phyloP scores from a whole-genome alignment of 192 early-diverging fungal species.

The Diversispora epigaea region DNA sequence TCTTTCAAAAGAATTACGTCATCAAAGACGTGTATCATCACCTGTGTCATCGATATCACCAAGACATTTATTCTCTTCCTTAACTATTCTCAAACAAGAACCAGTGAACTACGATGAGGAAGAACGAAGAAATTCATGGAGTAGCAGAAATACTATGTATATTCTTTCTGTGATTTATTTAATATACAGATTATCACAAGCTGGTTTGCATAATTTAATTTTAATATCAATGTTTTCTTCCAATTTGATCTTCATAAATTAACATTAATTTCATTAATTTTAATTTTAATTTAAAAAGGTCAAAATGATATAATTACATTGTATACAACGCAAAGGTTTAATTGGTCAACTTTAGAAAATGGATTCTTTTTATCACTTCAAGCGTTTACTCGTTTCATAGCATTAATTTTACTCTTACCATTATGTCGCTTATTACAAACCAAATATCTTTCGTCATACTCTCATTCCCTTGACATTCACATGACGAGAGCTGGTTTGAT shows the following conservation, averaged over 20 bases:
- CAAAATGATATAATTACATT: slow-evolving; percentile 27
- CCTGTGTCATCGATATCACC: neutral
- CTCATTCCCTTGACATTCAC: slow-evolving; percentile 43
- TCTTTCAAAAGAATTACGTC: neutral
- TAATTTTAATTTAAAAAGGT: slow-evolving; percentile 15
- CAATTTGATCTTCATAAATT: neutral
- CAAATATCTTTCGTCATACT: neutral
- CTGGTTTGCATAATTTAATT: neutral
- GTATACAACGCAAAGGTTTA: slow-evolving; percentile 21
- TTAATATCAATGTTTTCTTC: neutral
- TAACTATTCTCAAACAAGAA: neutral
- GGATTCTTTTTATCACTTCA: slow-evolving; percentile 18
- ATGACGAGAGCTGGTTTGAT: slow-evolving; percentile 42
- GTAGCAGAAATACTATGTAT: slow-evolving; percentile 11
- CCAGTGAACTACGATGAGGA: neutral
- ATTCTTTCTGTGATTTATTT: slow-evolving; percentile 27
- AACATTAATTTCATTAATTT: neutral
- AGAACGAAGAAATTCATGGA: neutral
- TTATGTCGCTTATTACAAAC: neutral
- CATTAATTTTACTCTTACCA: slow-evolving; percentile 15
- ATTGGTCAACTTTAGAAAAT: slow-evolving; percentile 26
- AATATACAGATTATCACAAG: slow-evolving; percentile 26
- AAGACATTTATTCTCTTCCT: neutral
- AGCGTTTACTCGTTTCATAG: slow-evolving; percentile 16
- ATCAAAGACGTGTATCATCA: neutral